These are phyloP conservation scores for Tolypocladium amazonense DNA, from an alignment of 2,329 filamentous ascomycete species.

Conservation along the genomic window DNA sequence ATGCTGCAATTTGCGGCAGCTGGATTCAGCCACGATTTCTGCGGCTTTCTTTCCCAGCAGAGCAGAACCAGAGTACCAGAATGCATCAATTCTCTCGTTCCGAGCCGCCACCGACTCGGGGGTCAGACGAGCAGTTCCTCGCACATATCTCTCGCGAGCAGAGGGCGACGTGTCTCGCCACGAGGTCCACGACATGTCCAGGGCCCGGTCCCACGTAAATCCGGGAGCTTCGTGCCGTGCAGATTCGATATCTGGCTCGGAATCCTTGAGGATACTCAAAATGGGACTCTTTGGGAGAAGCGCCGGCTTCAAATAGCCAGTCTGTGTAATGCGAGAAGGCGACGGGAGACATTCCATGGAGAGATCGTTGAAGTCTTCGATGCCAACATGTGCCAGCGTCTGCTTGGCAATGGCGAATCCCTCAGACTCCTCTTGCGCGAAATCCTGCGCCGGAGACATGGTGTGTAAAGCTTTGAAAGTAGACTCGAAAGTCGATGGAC, in stretches of 20 bases:
- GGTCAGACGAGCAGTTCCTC: background rate
- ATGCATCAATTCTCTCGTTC: conserved; percentile 16
- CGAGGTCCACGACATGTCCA: background rate
- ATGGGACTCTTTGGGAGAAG: background rate
- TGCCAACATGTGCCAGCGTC: conserved; percentile 11
- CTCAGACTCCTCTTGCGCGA: conserved; percentile 14
- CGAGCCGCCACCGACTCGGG: conserved; percentile 5
- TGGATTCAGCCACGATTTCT: conserved; percentile 18
- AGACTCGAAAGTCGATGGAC: conserved; percentile 30
- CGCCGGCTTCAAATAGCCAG: background rate
- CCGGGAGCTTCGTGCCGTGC: background rate
- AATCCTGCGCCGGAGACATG: conserved; percentile 11
- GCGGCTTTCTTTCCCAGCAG: conserved; percentile 21
- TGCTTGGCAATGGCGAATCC: conserved; percentile 10
- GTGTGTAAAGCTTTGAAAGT: conserved; percentile 22
- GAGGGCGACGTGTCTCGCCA: background rate
- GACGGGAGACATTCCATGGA: background rate
- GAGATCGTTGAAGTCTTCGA: conserved; percentile 6
- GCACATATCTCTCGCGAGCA: background rate
- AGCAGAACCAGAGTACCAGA: conserved; percentile 22
- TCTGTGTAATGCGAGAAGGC: background rate
- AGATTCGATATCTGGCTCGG: background rate
- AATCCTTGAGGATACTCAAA: background rate
- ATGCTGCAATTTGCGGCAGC: conserved; percentile 14
- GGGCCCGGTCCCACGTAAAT: background rate